Evolutionary conservation across 2,329 filamentous ascomycete genomes (phyloP).

Genomic region (Aureobasidium melanogenum): DNA sequence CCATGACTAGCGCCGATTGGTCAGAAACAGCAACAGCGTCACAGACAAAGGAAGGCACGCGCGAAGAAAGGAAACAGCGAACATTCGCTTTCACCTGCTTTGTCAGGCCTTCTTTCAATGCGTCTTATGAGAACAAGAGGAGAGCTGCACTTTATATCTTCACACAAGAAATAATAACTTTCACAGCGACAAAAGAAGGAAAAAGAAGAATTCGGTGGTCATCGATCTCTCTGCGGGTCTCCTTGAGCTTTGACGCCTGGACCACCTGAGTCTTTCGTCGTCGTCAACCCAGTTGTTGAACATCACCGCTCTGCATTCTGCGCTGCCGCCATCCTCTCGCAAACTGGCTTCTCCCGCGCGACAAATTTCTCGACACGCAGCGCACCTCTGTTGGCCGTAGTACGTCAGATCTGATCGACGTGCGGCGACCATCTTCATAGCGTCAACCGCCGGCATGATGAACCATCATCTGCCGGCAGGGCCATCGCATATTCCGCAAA

Average conservation of each 20-base stretch:
- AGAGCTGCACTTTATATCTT: not conserved
- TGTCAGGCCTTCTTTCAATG: not conserved
- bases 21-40: not conserved
- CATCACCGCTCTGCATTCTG: slow-evolving; percentile 8
- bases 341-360: not conserved
- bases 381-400: slow-evolving; percentile 4
- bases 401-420: slow-evolving; percentile 4
- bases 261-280: slow-evolving; percentile 9
- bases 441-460: slow-evolving; percentile 57
- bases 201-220: not conserved
- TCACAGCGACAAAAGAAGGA: not conserved
- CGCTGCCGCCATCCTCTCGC: not conserved
- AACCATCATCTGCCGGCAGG: slow-evolving; percentile 65
- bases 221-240: not conserved
- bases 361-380: not conserved
- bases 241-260: slow-evolving; percentile 6
- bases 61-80: not conserved
- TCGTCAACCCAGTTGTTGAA: slow-evolving; percentile 7
- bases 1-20: slow-evolving; percentile 3
- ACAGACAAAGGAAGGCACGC: not conserved
- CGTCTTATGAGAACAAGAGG: not conserved
- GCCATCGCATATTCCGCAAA: slow-evolving; percentile 40
- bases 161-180: not conserved
- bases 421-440: slow-evolving; percentile 4
- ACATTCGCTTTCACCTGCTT: not conserved